Evolutionary conservation across 2,329 filamentous ascomycete species (phyloP).

Genomic region (Penicillium sp.): DNA sequence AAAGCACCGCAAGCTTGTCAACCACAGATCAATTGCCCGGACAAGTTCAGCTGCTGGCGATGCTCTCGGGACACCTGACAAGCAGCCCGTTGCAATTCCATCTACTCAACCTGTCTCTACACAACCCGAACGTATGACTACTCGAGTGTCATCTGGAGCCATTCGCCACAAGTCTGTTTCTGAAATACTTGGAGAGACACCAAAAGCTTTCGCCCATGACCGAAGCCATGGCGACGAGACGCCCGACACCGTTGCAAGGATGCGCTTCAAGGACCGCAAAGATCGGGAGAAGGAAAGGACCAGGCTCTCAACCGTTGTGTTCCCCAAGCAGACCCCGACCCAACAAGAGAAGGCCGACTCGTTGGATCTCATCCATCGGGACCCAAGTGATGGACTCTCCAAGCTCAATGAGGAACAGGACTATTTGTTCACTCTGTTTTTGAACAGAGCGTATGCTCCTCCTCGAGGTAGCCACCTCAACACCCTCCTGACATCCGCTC

Average conservation of each 20-base stretch:
- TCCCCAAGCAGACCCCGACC: slow-evolving; percentile 62
- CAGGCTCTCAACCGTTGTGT: slow-evolving; percentile 69
- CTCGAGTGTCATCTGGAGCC: slow-evolving; percentile 63
- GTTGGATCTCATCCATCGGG: slow-evolving; percentile 36
- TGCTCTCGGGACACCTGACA: slow-evolving; percentile 16
- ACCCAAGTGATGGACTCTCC: slow-evolving; percentile 47
- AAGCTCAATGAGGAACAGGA: slow-evolving; percentile 48
- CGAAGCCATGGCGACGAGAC: slow-evolving; percentile 27
- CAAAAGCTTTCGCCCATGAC: slow-evolving; percentile 39
- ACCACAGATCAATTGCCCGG: slow-evolving; percentile 14
- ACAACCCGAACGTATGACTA: slow-evolving; percentile 57
- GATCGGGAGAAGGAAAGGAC: slow-evolving; percentile 55
- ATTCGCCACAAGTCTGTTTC: slow-evolving; percentile 68
- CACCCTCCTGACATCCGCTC: slow-evolving; percentile 71
- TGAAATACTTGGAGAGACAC: slow-evolving; percentile 62
- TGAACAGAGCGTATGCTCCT: slow-evolving; percentile 54
- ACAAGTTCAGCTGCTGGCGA: slow-evolving; percentile 12
- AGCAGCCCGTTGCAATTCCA: slow-evolving; percentile 23
- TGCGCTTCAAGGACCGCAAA: slow-evolving; percentile 48
- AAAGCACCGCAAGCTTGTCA: slow-evolving; percentile 12
- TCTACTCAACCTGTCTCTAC: slow-evolving; percentile 27
- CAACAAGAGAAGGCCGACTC: slow-evolving; percentile 46
- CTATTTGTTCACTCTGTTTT: slow-evolving; percentile 61
- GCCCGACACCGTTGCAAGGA: slow-evolving; percentile 34
- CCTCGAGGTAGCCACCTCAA: slow-evolving; percentile 53